Conservation (phyloP, 2,329 filamentous ascomycete species). For the Grosmannia huntii region DNA sequence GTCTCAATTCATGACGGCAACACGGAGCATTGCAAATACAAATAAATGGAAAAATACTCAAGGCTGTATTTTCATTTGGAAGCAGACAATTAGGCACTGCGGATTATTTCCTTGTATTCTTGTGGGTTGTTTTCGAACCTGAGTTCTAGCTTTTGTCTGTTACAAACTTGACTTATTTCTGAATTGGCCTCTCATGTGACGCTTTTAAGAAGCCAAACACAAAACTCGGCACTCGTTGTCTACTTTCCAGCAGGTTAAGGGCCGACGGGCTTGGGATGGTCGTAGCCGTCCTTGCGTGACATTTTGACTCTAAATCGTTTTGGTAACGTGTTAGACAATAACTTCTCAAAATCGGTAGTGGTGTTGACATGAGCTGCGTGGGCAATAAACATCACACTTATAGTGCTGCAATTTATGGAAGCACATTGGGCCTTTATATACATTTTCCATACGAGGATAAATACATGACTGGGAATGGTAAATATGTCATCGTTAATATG, state of each 20-base stretch:
- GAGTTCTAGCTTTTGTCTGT: no score
- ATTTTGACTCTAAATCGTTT: background rate
- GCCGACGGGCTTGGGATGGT: background rate
- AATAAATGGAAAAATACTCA: no score
- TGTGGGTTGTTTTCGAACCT: no score
- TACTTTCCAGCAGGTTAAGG: background rate
- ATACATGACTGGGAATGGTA: background rate
- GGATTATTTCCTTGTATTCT: no score
- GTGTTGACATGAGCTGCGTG: background rate
- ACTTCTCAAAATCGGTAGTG: background rate
- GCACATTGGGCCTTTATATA: background rate
- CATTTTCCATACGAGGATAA: background rate
- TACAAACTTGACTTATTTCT: background rate
- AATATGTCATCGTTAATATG: background rate
- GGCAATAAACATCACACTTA: background rate
- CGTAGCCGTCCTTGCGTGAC: conserved; percentile 3
- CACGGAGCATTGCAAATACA: no score
- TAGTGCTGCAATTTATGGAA: background rate
- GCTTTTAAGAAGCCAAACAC: background rate
- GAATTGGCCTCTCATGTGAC: background rate
- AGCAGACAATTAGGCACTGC: no score
- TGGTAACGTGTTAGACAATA: background rate
- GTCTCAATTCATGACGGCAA: no score
- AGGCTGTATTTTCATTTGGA: no score
- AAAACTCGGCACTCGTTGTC: background rate